Conservation (phyloP, 257 asterid species). For the Rauvolfia tetraphylla region DNA sequence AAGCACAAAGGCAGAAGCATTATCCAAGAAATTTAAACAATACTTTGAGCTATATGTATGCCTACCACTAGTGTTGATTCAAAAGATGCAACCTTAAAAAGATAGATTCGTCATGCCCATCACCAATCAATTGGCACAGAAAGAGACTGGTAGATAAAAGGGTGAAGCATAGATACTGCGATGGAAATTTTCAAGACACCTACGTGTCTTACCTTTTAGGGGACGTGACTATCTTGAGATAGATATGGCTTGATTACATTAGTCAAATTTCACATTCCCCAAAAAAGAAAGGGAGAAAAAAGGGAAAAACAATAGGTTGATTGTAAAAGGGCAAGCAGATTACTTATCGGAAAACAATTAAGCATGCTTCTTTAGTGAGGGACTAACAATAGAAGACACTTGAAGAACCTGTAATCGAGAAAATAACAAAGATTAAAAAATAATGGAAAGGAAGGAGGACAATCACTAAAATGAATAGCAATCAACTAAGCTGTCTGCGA, state of each 20-base stretch:
- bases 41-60: neutral
- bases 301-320: too few relatives aligned
- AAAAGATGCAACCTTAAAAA: constrained; percentile 1
- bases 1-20: constrained; percentile 14
- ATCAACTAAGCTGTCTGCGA: neutral
- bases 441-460: neutral
- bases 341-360: too few relatives aligned
- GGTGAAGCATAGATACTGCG: neutral
- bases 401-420: neutral
- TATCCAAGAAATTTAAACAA: neutral
- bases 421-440: neutral
- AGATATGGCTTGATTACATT: too few relatives aligned
- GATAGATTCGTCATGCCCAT: neutral
- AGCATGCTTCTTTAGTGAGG: neutral
- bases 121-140: neutral
- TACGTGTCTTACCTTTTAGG: neutral
- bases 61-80: neutral
- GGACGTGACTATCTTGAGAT: neutral
- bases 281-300: too few relatives aligned
- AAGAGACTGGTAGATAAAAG: neutral
- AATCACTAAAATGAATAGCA: neutral
- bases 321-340: too few relatives aligned
- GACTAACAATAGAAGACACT: neutral
- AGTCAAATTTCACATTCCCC: too few relatives aligned
- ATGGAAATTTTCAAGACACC: neutral